Evolutionary conservation across 2,329 filamentous ascomycete genomes (phyloP).

Genomic region (Cercospora nicotianae): DNA sequence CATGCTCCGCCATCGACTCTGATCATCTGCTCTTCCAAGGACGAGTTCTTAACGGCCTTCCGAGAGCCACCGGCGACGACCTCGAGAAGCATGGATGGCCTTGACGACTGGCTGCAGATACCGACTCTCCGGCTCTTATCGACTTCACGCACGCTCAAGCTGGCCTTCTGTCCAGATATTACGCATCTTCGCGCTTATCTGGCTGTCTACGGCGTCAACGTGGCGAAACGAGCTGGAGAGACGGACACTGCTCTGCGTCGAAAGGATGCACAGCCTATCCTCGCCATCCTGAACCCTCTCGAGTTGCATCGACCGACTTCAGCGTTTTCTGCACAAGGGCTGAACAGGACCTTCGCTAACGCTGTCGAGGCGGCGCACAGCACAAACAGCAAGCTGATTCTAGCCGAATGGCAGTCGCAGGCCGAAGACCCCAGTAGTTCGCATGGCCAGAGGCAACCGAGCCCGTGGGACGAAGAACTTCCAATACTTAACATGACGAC

Average conservation of each 20-base stretch:
- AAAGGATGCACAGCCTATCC: constrained; percentile 40
- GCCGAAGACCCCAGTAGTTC: neutral
- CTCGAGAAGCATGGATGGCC: neutral
- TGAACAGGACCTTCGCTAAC: constrained; percentile 62
- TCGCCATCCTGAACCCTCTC: constrained; percentile 67
- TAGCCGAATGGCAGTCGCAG: constrained; percentile 39
- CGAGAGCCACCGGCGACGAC: constrained; percentile 1
- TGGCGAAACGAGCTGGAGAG: constrained; percentile 11
- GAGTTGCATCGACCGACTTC: constrained; percentile 66
- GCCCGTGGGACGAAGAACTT: constrained; percentile 49
- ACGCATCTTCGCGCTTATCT: constrained; percentile 77
- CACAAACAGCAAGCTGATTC: constrained; percentile 40
- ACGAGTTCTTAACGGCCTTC: constrained; percentile 65
- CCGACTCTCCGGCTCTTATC: constrained; percentile 69
- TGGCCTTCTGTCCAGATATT: constrained; percentile 73
- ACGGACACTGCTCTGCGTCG: constrained; percentile 16
- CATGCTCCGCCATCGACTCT: constrained; percentile 63
- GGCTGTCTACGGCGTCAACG: constrained; percentile 23
- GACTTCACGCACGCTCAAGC: constrained; percentile 65
- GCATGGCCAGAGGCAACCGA: neutral
- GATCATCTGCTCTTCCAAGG: constrained; percentile 67
- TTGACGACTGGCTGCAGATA: constrained; percentile 4
- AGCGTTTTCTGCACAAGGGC: constrained; percentile 74
- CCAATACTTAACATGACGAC: constrained; percentile 51
- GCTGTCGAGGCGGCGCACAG: constrained; percentile 61